A percentile compares a stretch with the other conserved stretches of the same genome.
phyloP scores from a whole-genome alignment of 2,329 filamentous ascomycete genomes.

The Penicillium polonicum region DNA sequence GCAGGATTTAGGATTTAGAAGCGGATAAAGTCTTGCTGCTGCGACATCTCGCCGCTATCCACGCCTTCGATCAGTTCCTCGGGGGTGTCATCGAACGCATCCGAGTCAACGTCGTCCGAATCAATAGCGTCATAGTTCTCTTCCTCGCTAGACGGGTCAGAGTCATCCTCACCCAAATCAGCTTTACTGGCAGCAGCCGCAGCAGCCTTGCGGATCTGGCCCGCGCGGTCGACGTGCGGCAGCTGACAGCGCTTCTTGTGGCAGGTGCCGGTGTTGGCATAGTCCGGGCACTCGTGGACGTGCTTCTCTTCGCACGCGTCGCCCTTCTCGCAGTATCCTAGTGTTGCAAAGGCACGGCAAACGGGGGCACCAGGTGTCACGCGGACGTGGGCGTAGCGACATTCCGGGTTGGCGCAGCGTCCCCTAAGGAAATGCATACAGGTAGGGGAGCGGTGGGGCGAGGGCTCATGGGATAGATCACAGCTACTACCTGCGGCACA shows the following conservation, averaged over 20 bases:
- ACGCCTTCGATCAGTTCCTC: constrained; percentile 38
- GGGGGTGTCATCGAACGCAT: constrained; percentile 50
- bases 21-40: constrained; percentile 55
- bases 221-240: constrained; percentile 83
- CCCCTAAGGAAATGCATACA: constrained; percentile 89
- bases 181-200: constrained; percentile 43
- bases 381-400: constrained; percentile 81
- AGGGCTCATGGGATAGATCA: constrained; percentile 86
- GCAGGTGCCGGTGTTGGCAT: constrained; percentile 86
- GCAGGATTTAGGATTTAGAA: constrained; percentile 35
- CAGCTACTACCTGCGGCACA: constrained; percentile 77
- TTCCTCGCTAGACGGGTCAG: constrained; percentile 76
- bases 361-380: constrained; percentile 75
- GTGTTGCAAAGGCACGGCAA: constrained; percentile 77
- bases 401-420: constrained; percentile 82
- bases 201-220: constrained; percentile 64
- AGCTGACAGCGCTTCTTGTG: constrained; percentile 77
- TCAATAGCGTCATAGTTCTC: constrained; percentile 63
- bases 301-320: constrained; percentile 76
- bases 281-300: constrained; percentile 90
- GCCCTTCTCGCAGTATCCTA: constrained; percentile 87
- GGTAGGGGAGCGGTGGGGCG: constrained; percentile 77
- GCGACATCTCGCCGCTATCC: constrained; percentile 48
- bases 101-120: constrained; percentile 71
- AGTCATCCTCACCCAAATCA: constrained; percentile 53